A percentile compares a stretch with the other conserved stretches of the same genome.
Conservation (phyloP, 2,329 filamentous ascomycete genomes). For the Aspergillus sp. region DNA sequence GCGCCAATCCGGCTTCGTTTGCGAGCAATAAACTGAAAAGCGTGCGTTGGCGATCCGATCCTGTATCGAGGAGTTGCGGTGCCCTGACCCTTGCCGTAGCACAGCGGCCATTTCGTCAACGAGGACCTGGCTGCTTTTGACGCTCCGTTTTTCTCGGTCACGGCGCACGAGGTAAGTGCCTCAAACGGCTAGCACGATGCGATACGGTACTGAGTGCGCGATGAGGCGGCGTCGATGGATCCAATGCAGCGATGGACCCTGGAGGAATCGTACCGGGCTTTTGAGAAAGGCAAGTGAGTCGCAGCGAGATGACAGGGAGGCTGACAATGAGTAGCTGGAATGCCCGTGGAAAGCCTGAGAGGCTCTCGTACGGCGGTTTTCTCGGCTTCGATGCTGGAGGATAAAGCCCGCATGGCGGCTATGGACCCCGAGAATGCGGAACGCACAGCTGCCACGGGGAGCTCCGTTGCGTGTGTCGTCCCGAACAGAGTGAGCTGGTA, state of each 20-base stretch:
- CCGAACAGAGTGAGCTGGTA: conserved; percentile 9
- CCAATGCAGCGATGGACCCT: conserved; percentile 3
- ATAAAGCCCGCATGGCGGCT: neutral
- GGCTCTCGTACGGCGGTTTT: neutral
- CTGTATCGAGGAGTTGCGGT: neutral
- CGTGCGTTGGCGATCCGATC: neutral
- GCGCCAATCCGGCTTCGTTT: conserved; percentile 1
- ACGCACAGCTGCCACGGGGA: conserved; percentile 2
- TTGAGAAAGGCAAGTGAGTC: conserved; percentile 1
- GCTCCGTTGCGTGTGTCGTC: conserved; percentile 1
- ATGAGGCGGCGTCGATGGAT: conserved; percentile 4
- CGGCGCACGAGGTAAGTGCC: conserved; percentile 2
- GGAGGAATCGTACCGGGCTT: conserved; percentile 3
- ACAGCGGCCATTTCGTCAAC: conserved; percentile 6
- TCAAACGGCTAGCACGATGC: too few relatives aligned
- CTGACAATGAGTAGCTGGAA: neutral
- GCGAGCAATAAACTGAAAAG: neutral
- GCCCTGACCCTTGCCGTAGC: too few relatives aligned
- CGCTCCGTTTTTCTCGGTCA: conserved; percentile 7
- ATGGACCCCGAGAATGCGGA: conserved; percentile 1
- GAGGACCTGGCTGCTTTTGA: conserved; percentile 6
- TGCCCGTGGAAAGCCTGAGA: neutral
- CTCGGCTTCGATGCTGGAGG: neutral
- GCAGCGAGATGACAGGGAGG: too few relatives aligned
- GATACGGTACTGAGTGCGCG: neutral